Conservation (phyloP, 1,139 yeast genomes). For the Wickerhamomyces sp. region DNA sequence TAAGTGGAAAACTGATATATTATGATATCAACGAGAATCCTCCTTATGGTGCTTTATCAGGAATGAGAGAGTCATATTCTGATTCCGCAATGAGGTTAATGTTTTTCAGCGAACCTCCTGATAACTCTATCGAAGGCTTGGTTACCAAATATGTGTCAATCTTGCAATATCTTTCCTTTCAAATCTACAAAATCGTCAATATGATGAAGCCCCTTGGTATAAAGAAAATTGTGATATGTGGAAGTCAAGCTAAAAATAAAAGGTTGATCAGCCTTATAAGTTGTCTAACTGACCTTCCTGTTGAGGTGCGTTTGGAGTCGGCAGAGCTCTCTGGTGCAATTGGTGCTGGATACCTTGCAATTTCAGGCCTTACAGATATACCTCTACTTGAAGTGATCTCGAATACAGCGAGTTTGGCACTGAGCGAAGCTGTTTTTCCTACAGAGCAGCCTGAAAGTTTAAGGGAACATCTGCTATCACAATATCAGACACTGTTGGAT, state of each 20-base stretch:
- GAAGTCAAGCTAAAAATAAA: slow-evolving; percentile 46
- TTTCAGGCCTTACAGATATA: slow-evolving; percentile 9
- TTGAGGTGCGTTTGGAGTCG: slow-evolving; percentile 21
- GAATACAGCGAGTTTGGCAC: too few species aligned
- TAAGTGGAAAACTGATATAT: slow-evolving; percentile 26
- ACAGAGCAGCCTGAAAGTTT: too few species aligned
- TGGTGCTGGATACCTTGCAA: slow-evolving; percentile 34
- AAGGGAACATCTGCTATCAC: too few species aligned
- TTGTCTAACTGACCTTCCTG: slow-evolving; percentile 22
- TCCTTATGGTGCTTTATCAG: slow-evolving; percentile 50
- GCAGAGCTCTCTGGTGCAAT: slow-evolving; percentile 31
- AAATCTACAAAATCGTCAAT: slow-evolving; percentile 36
- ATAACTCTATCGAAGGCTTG: slow-evolving; percentile 26
- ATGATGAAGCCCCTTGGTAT: slow-evolving; percentile 25
- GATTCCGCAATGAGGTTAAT: slow-evolving; percentile 46
- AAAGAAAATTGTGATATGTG: slow-evolving; percentile 35
- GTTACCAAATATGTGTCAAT: slow-evolving; percentile 38
- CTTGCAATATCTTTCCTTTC: slow-evolving; percentile 47
- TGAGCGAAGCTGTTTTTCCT: too few species aligned
- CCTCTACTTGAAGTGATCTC: slow-evolving; percentile 10
- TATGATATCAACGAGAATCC: slow-evolving; percentile 33
- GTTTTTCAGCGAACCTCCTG: slow-evolving; percentile 39
- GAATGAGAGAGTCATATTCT: slow-evolving; percentile 51
- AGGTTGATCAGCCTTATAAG: slow-evolving; percentile 35
- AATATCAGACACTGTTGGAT: slow-evolving; percentile 32